These are phyloP conservation scores for Mortierella claussenii DNA, from an alignment of 192 early-diverging fungal genomes.

Conservation along the genomic window DNA sequence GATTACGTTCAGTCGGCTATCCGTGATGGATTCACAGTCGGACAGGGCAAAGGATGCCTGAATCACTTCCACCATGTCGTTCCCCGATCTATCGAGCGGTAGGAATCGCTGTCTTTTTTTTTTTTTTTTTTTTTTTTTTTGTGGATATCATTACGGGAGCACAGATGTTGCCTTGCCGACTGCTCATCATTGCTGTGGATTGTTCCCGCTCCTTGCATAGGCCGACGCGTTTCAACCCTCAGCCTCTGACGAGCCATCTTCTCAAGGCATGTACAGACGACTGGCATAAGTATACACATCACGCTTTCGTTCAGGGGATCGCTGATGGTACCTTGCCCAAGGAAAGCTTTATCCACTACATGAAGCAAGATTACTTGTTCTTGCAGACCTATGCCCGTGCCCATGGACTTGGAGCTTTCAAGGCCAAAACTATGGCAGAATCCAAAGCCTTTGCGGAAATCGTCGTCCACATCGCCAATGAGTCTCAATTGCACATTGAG, in stretches of 20 bases:
- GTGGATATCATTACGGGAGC: too few relatives aligned
- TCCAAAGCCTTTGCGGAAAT: slow-evolving; percentile 70
- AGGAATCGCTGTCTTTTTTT: not conserved
- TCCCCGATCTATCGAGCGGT: slow-evolving; percentile 57
- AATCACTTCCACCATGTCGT: slow-evolving; percentile 75
- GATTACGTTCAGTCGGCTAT: slow-evolving; percentile 76
- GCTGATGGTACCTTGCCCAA: slow-evolving; percentile 77
- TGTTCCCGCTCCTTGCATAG: slow-evolving; percentile 5
- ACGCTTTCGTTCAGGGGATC: slow-evolving; percentile 80
- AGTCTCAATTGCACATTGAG: slow-evolving; percentile 74
- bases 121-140: not conserved
- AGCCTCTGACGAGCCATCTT: slow-evolving; percentile 59
- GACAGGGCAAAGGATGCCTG: slow-evolving; percentile 77
- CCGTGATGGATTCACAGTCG: slow-evolving; percentile 66
- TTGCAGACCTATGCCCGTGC: slow-evolving; percentile 82
- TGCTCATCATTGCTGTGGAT: not conserved
- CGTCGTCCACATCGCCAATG: slow-evolving; percentile 71
- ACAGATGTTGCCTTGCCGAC: too few relatives aligned
- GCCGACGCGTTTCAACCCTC: slow-evolving; percentile 57
- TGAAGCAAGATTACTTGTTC: slow-evolving; percentile 88
- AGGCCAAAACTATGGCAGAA: slow-evolving; percentile 65
- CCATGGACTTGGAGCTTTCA: slow-evolving; percentile 80
- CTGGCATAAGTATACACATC: slow-evolving; percentile 77
- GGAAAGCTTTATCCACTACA: slow-evolving; percentile 78
- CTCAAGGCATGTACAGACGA: slow-evolving; percentile 51